phyloP scores from a whole-genome alignment of 208 protist genomes.

The Angomonas deanei region DNA sequence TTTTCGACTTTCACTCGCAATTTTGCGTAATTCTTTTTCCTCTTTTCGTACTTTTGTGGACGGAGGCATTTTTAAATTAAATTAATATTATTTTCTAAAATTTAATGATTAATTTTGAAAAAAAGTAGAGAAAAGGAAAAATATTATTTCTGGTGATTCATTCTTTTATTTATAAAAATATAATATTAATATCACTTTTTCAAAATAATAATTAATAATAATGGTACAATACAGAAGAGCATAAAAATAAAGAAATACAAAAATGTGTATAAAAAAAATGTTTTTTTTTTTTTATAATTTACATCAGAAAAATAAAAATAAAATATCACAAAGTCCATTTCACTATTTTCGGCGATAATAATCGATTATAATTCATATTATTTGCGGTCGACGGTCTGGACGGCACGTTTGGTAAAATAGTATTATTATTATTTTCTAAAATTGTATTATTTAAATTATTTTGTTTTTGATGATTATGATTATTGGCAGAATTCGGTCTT shows the following conservation, averaged over 20 bases:
- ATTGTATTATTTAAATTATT: background rate
- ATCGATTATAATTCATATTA: background rate
- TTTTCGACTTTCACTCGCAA: slow-evolving; percentile 29
- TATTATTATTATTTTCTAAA: slow-evolving; percentile 1
- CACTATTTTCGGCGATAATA: background rate
- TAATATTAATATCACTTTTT: background rate
- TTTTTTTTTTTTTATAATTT: background rate
- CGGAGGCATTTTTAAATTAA: background rate
- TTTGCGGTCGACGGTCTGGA: background rate
- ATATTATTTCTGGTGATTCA: background rate
- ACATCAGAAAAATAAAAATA: background rate
- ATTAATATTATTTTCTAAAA: background rate
- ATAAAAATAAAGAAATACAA: no score
- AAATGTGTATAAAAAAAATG: slow-evolving; percentile 2
- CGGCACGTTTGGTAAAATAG: background rate
- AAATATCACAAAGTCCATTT: background rate
- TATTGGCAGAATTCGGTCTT: background rate
- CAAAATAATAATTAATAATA: background rate
- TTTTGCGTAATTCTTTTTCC: slow-evolving; percentile 77
- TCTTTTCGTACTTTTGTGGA: slow-evolving; percentile 20
- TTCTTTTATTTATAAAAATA: slow-evolving; percentile 10
- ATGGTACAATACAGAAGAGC: background rate
- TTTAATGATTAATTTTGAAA: background rate
- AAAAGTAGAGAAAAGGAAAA: slow-evolving; percentile 4
- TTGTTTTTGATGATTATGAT: background rate